Base-by-base conservation (phyloP, 2,329 filamentous ascomycete species). In the Sordariomycetes sp. region DNA sequence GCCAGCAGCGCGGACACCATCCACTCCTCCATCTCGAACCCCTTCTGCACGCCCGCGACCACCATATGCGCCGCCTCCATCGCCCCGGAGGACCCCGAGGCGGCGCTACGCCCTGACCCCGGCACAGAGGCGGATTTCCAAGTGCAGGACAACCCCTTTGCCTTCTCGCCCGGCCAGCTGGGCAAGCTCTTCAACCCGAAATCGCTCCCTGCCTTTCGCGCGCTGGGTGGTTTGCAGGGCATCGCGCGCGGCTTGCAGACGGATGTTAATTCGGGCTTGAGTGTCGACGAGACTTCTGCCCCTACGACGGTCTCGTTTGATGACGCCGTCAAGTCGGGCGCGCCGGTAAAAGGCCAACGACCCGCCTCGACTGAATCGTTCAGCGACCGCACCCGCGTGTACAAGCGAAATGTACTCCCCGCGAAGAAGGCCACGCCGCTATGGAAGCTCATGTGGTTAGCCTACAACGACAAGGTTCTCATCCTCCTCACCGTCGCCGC, bases 401-500 rank as follows among this genome's bases (percentile, higher is more conserved):
- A 79, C 65, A 77, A 79, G 53, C 77, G 79, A 62, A 88, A 87
- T 62, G 67, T 74, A 3, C 68, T 88, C 7, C 85, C 85, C 0
- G 74, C 79, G 40, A 81, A 84, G 62, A 82, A 84, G 63, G 74
- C 0, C 81, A 80, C 12, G 77, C 80, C 1, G 75, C 87, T 50
- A 75, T 80, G 67, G 74, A 48, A 72, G 59, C 67, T 88, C 10
- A 76, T 85, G 59, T 89, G 86, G 86, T 79, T 79, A 60, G 85
- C 86, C 2, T 88, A 87, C 68, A 87, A 89, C 63, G 87, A 90
- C 69, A 87, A 87, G 63, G 83, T 90, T 43, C 79, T 90, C 46
- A 85, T 89, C 46, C 72, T 90, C 5, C 72, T 90, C 60, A 87
- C 85, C 0, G 77, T 83, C 37, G 86, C 87, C 12, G 87, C 87